Conservation (phyloP, 129 eudicot species). For the Flaveria ramosissima region DNA sequence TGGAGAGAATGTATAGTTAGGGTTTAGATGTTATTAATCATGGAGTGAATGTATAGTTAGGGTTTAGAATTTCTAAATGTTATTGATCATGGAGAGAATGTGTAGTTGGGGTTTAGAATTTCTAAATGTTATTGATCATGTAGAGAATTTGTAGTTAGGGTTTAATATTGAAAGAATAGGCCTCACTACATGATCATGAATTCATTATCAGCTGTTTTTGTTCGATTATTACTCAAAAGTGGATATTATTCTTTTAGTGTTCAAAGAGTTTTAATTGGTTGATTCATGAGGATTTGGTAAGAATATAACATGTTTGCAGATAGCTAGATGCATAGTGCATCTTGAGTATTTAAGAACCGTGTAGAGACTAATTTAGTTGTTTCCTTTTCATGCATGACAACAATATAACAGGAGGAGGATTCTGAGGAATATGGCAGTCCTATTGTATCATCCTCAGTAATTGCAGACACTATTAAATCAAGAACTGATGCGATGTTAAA, state of each 20-base stretch:
- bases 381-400: neutral
- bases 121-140: neutral
- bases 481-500: constrained; percentile 68
- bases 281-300: neutral
- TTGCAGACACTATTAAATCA: constrained; percentile 79
- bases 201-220: neutral
- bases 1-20: too few relatives aligned
- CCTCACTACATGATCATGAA: neutral
- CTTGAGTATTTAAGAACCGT: neutral
- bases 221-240: neutral
- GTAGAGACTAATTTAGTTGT: neutral
- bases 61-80: neutral
- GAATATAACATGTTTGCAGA: neutral
- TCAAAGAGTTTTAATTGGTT: neutral
- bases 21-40: neutral
- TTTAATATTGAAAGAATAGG: neutral
- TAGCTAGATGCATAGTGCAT: neutral
- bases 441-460: constrained; percentile 52
- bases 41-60: too few relatives aligned
- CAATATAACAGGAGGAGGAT: constrained; percentile 68
- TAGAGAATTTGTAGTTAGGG: neutral
- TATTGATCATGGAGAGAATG: neutral
- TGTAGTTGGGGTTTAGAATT: constrained; percentile 18
- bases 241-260: neutral
- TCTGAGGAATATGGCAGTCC: constrained; percentile 88